phyloP scores from a whole-genome alignment of 768 basidiomycete genomes.

The Collybiopsis confluens region DNA sequence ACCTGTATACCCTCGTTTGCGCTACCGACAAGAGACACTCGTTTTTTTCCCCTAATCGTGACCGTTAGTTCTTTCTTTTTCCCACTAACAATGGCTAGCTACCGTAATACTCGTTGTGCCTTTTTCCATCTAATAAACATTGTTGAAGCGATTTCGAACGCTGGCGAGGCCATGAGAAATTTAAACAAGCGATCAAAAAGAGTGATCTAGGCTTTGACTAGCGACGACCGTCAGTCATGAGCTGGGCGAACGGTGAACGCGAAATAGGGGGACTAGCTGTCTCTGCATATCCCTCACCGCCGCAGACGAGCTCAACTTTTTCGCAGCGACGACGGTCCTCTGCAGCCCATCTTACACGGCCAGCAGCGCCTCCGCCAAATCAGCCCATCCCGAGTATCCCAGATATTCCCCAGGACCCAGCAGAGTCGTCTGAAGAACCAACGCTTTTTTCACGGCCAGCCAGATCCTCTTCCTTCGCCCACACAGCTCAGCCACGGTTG shows the following conservation, averaged over 20 bases:
- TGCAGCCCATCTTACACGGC: conserved; percentile 56
- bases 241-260: conserved; percentile 1
- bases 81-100: too few relatives aligned
- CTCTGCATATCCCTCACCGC: conserved; percentile 2
- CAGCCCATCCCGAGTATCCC: conserved; percentile 73
- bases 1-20: conserved; percentile 8
- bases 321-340: conserved; percentile 67
- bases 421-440: conserved; percentile 1
- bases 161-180: too few relatives aligned
- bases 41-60: not conserved
- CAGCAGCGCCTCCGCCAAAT: conserved; percentile 67
- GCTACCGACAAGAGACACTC: conserved; percentile 5
- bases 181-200: too few relatives aligned
- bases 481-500: conserved; percentile 52
- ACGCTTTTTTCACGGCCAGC: not conserved
- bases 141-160: too few relatives aligned
- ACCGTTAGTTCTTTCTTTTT: not conserved
- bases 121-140: too few relatives aligned
- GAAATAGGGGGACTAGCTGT: conserved; percentile 3
- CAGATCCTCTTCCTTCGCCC: conserved; percentile 28
- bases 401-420: conserved; percentile 15
- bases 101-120: too few relatives aligned
- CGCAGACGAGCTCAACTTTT: conserved; percentile 23
- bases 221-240: not conserved
- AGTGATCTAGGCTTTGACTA: not conserved